These are phyloP conservation scores for Verticillium isaacii DNA, from an alignment of 2,329 filamentous ascomycete genomes.

Conservation along the genomic window DNA sequence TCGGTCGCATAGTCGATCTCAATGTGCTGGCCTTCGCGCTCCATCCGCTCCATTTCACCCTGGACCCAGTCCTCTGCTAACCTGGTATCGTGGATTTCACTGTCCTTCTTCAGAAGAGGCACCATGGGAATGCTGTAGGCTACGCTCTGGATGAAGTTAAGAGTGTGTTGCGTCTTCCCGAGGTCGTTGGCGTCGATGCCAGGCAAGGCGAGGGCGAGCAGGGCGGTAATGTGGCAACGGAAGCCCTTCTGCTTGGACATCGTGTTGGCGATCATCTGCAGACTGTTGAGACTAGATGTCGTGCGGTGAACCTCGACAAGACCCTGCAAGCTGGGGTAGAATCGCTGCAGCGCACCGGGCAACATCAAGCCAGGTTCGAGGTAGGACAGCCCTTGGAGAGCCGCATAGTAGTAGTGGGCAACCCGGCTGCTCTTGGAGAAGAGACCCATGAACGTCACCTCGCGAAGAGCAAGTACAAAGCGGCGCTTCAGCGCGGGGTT, in stretches of 20 bases:
- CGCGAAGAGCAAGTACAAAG: slow-evolving; percentile 83
- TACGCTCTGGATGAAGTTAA: slow-evolving; percentile 92
- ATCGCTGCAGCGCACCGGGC: slow-evolving; percentile 87
- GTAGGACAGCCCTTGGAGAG: slow-evolving; percentile 83
- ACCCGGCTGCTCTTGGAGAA: slow-evolving; percentile 93
- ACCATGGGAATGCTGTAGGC: slow-evolving; percentile 94
- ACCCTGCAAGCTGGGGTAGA: slow-evolving; percentile 95
- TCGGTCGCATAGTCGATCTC: slow-evolving; percentile 81
- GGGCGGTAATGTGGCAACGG: slow-evolving; percentile 88
- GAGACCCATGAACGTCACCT: slow-evolving; percentile 97
- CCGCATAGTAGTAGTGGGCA: slow-evolving; percentile 86
- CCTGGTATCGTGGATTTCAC: slow-evolving; percentile 65
- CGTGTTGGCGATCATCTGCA: slow-evolving; percentile 87
- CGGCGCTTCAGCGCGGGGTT: slow-evolving; percentile 77
- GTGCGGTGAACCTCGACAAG: slow-evolving; percentile 96
- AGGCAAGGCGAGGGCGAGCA: slow-evolving; percentile 87
- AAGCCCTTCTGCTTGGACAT: slow-evolving; percentile 95
- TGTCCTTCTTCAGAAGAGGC: slow-evolving; percentile 66
- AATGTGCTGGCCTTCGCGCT: slow-evolving; percentile 78
- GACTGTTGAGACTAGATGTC: slow-evolving; percentile 83
- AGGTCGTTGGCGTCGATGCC: slow-evolving; percentile 97
- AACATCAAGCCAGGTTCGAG: slow-evolving; percentile 89
- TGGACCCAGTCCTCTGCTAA: slow-evolving; percentile 92
- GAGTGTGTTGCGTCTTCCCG: slow-evolving; percentile 90
- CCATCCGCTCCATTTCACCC: slow-evolving; percentile 86